phyloP scores from a whole-genome alignment of 495 filamentous ascomycete genomes.

The Amniculicola lignicola region DNA sequence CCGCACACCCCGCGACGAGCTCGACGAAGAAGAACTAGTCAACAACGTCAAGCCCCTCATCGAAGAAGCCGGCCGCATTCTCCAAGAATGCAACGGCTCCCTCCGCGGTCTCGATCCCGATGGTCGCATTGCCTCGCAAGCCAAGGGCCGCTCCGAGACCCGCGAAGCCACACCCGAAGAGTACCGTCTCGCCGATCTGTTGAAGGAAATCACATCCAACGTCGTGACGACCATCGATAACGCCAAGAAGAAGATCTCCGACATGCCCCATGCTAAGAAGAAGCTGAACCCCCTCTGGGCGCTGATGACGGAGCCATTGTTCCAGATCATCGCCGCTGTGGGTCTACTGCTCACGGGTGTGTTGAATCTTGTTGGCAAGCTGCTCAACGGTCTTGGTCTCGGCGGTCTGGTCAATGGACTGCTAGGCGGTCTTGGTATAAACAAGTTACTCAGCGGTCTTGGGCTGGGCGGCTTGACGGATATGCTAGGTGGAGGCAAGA shows the following conservation, averaged over 20 bases:
- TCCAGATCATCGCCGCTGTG: slow-evolving; percentile 91
- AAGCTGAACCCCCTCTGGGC: slow-evolving; percentile 85
- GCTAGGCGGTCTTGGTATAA: slow-evolving; percentile 74
- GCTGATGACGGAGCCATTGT: slow-evolving; percentile 75
- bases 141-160: slow-evolving; percentile 76
- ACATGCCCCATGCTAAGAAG: slow-evolving; percentile 94
- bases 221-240: slow-evolving; percentile 77
- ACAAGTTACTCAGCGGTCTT: slow-evolving; percentile 70
- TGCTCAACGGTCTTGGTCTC: slow-evolving; percentile 80
- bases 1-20: slow-evolving; percentile 79
- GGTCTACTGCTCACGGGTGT: slow-evolving; percentile 82
- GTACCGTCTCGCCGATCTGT: slow-evolving; percentile 74
- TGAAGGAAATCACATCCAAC: slow-evolving; percentile 69
- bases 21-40: slow-evolving; percentile 87
- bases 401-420: slow-evolving; percentile 76
- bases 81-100: slow-evolving; percentile 82
- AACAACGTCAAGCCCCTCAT: slow-evolving; percentile 80
- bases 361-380: slow-evolving; percentile 71
- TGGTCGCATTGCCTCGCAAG: slow-evolving; percentile 77
- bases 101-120: slow-evolving; percentile 91
- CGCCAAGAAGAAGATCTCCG: slow-evolving; percentile 78
- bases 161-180: slow-evolving; percentile 84
- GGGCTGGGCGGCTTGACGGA: slow-evolving; percentile 63
- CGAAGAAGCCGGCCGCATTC: slow-evolving; percentile 76
- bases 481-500: slow-evolving; percentile 51